Conservation (phyloP, 2,329 filamentous ascomycete species). For the Ophiocordyceps camponoti-saundersi region DNA sequence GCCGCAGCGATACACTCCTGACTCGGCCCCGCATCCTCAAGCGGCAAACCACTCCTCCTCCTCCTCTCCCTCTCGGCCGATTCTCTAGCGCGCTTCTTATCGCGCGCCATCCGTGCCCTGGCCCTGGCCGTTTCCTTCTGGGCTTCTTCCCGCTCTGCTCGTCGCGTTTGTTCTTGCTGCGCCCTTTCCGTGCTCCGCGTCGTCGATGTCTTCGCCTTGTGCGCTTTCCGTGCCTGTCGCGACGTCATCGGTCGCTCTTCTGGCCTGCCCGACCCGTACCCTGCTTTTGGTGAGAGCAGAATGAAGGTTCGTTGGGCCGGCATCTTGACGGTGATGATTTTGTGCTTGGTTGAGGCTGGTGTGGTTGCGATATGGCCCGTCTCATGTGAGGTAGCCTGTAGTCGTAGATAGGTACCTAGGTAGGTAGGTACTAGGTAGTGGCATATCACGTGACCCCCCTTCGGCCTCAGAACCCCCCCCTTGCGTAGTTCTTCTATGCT, state of each 20-base stretch:
- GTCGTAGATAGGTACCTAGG: no score
- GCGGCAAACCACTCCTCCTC: slow-evolving; percentile 32
- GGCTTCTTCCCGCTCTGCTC: slow-evolving; percentile 23
- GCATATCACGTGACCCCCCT: no score
- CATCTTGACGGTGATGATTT: slow-evolving; percentile 10
- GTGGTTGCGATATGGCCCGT: no score
- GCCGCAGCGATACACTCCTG: slow-evolving; percentile 33
- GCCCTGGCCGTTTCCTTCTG: slow-evolving; percentile 38
- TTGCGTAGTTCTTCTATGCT: no score
- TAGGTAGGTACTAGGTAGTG: no score
- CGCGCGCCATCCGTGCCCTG: slow-evolving; percentile 27
- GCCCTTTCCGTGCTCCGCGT: slow-evolving; percentile 4
- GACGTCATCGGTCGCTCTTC: slow-evolving; percentile 21
- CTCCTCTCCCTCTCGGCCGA: slow-evolving; percentile 29
- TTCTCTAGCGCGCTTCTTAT: slow-evolving; percentile 39
- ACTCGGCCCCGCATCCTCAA: slow-evolving; percentile 36
- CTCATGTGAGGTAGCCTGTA: no score
- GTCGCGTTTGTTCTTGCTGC: not conserved
- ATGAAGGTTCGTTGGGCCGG: slow-evolving; percentile 25
- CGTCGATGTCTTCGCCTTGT: slow-evolving; percentile 18
- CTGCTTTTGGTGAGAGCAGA: slow-evolving; percentile 14
- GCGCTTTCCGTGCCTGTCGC: slow-evolving; percentile 21
- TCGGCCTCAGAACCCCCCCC: no score
- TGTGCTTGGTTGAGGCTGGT: no score
- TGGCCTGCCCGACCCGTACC: not conserved